Percentiles rank a stretch among this genome's conserved stretches.
phyloP scores from a whole-genome alignment of 75 land plant species.

The Adiantum capillusveneris region DNA sequence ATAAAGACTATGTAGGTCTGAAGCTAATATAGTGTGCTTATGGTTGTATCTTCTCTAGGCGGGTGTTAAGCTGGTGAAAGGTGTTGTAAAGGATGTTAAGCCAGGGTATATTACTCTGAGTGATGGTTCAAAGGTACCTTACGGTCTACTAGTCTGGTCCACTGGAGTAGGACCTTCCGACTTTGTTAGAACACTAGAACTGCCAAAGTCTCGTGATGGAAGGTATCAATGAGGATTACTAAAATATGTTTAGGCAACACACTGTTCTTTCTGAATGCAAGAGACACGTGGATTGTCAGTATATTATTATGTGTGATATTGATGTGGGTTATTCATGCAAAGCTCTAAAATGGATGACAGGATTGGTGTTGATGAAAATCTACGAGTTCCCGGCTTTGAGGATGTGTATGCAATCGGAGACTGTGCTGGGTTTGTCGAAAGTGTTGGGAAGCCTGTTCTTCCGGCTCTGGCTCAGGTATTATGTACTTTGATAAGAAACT shows the following conservation, averaged over 20 bases:
- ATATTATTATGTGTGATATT: too few relatives aligned
- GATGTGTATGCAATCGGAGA: slow-evolving; percentile 92
- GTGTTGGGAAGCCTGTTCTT: slow-evolving; percentile 59
- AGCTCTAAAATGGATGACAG: slow-evolving; percentile 24
- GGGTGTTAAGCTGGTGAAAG: slow-evolving; percentile 84
- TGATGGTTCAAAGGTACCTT: slow-evolving; percentile 86
- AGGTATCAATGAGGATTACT: slow-evolving; percentile 34
- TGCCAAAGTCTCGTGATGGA: slow-evolving; percentile 82
- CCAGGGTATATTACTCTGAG: slow-evolving; percentile 52
- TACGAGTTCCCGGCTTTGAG: slow-evolving; percentile 61
- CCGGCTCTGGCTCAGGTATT: slow-evolving; percentile 95
- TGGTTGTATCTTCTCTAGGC: slow-evolving; percentile 38
- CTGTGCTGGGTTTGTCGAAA: slow-evolving; percentile 83
- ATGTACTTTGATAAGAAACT: too few relatives aligned
- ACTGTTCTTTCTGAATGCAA: too few relatives aligned
- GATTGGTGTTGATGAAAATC: slow-evolving; percentile 84
- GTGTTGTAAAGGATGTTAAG: slow-evolving; percentile 81
- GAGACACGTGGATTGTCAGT: too few relatives aligned
- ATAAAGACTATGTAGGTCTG: too few relatives aligned
- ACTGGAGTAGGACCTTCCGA: slow-evolving; percentile 95
- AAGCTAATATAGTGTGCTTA: too few relatives aligned
- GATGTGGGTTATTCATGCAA: too few relatives aligned
- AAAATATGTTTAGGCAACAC: too few relatives aligned
- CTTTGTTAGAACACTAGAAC: slow-evolving; percentile 44
- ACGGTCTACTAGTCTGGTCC: slow-evolving; percentile 97